Evolutionary conservation across 148 eudicot genomes (phyloP), one percentile per base, ranked within the genome.

Genomic region (Rhododendron simsii): DNA sequence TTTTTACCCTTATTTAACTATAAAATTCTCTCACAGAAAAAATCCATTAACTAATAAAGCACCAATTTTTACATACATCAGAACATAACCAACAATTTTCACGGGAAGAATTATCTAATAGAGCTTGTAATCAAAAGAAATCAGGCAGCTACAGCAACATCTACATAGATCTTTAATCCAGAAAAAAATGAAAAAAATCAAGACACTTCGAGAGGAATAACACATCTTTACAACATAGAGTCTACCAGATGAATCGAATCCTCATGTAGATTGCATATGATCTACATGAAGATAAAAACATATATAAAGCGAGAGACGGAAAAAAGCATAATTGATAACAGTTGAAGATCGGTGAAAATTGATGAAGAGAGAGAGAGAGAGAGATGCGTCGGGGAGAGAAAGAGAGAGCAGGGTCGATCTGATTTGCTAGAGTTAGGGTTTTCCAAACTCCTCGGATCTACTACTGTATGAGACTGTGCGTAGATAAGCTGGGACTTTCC

Each of bases 381-480:
- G 11, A 5, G 80, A 74, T 10, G 12, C 73, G 28, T 65, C 12
- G 30, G 8, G 6, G 45, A 30, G 41, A 2, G 30, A 30, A 30
- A 30, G 30, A 30, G 30, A 30, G 21, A 21, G 63, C 41, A 23
- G 3, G 16, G 26, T 1, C 30, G 26, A 39, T 65, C 26, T 20
- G 85, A 65, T 44, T 18, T 48, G 78, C 48, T 48, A 69, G 67
- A 35, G 65, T 77, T 84, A 84, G 84, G 65, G 84, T 81, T 86
- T 82, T 59, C 85, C 87, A 73, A 82, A 88, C 89, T 88, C 89
- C 86, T 83, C 89, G 87, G 87, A 88, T 88, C 85, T 77, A 30
- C 30, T 30, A 30, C 30, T 30, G 30, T 30, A 30, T 30, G 30
- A 30, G 30, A 30, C 30, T 30, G 30, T 30, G 30, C 30, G 30